These are phyloP conservation scores for Isabelozyma pseudorhagii DNA, from an alignment of 805 yeast species.

Conservation along the genomic window DNA sequence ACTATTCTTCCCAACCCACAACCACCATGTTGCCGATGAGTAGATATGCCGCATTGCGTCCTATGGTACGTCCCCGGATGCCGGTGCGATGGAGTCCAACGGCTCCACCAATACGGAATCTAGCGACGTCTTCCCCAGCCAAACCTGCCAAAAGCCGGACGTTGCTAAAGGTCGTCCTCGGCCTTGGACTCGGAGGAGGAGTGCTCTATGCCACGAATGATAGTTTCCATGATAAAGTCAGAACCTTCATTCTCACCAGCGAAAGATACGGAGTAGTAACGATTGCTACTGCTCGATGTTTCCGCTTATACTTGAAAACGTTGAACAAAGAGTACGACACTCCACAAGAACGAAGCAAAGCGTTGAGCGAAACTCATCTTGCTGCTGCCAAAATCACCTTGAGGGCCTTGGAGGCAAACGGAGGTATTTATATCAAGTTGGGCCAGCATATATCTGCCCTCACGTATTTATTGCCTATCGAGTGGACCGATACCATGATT, in stretches of 20 bases:
- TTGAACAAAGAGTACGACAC: constrained; percentile 44
- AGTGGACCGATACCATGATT: constrained; percentile 94
- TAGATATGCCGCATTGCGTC: background rate
- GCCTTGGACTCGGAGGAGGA: constrained; percentile 24
- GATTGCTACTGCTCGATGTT: constrained; percentile 69
- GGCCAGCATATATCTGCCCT: constrained; percentile 95
- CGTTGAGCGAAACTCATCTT: constrained; percentile 64
- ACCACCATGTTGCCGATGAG: background rate
- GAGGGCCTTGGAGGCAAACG: constrained; percentile 76
- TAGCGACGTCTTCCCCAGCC: background rate
- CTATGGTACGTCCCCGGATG: background rate
- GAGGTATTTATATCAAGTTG: constrained; percentile 88
- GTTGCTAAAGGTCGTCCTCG: constrained; percentile 22
- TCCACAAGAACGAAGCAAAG: constrained; percentile 45
- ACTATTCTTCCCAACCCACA: too few relatives aligned
- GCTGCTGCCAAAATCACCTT: constrained; percentile 78
- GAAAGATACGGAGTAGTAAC: constrained; percentile 63
- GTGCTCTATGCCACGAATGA: constrained; percentile 36
- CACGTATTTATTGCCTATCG: constrained; percentile 84
- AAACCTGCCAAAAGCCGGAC: constrained; percentile 3
- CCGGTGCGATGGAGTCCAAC: background rate
- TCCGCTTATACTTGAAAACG: constrained; percentile 61
- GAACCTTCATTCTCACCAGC: constrained; percentile 32
- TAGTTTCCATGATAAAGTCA: constrained; percentile 24
- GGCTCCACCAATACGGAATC: background rate